These are phyloP conservation scores for Raphanus sativus DNA, from an alignment of 345 rosid genomes.

Conservation along the genomic window DNA sequence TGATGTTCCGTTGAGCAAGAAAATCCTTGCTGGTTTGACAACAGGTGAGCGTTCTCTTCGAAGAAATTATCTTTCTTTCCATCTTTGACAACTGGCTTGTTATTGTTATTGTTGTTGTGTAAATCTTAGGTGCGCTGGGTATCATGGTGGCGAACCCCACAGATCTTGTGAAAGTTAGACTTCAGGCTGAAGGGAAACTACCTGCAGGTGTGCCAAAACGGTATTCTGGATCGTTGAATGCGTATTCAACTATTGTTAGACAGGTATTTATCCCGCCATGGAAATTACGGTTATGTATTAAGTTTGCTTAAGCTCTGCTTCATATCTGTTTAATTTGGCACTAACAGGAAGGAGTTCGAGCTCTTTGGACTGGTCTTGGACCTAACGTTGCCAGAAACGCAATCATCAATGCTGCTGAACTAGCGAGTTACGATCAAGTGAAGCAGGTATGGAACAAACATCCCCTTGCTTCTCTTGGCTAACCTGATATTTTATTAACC, in stretches of 20 bases:
- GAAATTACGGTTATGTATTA: slow-evolving; percentile 17
- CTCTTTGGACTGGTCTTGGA: slow-evolving; percentile 98
- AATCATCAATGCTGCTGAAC: slow-evolving; percentile 94
- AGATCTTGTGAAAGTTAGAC: slow-evolving; percentile 98
- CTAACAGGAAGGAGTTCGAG: slow-evolving; percentile 78
- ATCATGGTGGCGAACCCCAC: slow-evolving; percentile 92
- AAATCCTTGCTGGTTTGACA: slow-evolving; percentile 95
- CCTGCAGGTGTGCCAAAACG: slow-evolving; percentile 94
- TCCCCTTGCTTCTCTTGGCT: slow-evolving; percentile 10
- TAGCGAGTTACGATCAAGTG: slow-evolving; percentile 98
- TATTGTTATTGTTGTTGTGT: not conserved
- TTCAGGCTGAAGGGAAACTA: slow-evolving; percentile 97
- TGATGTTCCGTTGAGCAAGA: slow-evolving; percentile 91
- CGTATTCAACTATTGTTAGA: slow-evolving; percentile 87
- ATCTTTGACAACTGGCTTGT: not conserved
- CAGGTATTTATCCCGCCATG: slow-evolving; percentile 55
- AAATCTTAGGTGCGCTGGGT: slow-evolving; percentile 73
- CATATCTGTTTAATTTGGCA: slow-evolving; percentile 22
- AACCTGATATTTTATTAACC: not conserved
- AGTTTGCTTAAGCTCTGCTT: not conserved
- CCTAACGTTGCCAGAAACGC: slow-evolving; percentile 95
- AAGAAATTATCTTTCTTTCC: too few relatives aligned
- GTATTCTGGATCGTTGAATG: slow-evolving; percentile 88
- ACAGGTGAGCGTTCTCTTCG: slow-evolving; percentile 70
- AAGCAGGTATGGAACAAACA: slow-evolving; percentile 54